These are phyloP conservation scores for Closterium sp. DNA, from an alignment of 139 green algal genomes.

Conservation along the genomic window DNA sequence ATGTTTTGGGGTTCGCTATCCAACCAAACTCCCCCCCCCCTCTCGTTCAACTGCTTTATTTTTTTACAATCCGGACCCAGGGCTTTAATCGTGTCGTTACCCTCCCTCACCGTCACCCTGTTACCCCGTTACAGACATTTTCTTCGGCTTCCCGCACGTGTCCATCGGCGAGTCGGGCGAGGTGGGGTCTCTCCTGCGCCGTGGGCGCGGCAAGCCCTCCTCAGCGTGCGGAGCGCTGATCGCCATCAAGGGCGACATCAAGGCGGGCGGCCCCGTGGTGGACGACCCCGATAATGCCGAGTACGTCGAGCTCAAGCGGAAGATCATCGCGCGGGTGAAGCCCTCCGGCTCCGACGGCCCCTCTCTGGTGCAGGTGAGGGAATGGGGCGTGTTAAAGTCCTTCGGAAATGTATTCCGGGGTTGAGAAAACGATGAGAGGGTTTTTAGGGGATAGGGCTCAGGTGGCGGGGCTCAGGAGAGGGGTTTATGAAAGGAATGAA, in stretches of 20 bases:
- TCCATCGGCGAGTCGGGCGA: conserved; percentile 65
- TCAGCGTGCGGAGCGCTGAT: conserved; percentile 81
- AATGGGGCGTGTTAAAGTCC: no score
- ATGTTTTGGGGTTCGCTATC: no score
- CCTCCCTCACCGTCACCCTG: no score
- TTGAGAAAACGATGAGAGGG: no score
- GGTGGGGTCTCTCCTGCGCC: conserved; percentile 68
- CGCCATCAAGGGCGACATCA: conserved; percentile 58
- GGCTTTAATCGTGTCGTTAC: no score
- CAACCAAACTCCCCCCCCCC: no score
- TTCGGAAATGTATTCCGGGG: no score
- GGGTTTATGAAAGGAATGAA: no score
- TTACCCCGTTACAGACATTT: conserved; percentile 64
- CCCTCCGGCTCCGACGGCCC: background rate
- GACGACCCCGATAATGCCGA: conserved; percentile 81
- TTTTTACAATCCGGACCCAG: no score
- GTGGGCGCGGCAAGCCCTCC: conserved; percentile 58
- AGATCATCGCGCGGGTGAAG: conserved; percentile 53
- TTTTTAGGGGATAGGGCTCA: no score
- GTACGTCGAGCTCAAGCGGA: conserved; percentile 83
- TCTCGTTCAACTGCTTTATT: no score
- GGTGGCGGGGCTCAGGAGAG: no score
- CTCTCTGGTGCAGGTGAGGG: conserved; percentile 1
- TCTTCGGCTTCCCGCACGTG: conserved; percentile 89
- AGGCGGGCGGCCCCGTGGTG: conserved; percentile 51